Percentiles rank a stretch among this genome's conserved stretches.
phyloP scores from a whole-genome alignment of 257 asterid species.

The Solanum sejunctum region DNA sequence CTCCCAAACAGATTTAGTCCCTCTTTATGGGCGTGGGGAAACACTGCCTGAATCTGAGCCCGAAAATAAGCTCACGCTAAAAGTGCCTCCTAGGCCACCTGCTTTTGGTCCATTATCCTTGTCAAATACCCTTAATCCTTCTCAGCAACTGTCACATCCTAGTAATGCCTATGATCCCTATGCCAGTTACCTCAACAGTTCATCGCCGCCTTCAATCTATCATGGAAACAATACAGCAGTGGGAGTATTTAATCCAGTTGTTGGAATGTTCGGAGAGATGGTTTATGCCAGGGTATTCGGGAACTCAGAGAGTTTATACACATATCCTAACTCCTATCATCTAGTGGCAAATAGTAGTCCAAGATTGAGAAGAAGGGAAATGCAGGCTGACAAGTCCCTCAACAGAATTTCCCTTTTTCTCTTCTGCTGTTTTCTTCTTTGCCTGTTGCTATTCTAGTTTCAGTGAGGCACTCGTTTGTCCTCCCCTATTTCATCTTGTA shows the following conservation, averaged over 20 bases:
- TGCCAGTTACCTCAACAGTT: slow-evolving; percentile 2
- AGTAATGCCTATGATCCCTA: not conserved
- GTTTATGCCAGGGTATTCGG: slow-evolving; percentile 63
- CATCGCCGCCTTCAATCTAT: slow-evolving; percentile 9
- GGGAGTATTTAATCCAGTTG: slow-evolving; percentile 16
- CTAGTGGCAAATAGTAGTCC: slow-evolving; percentile 27
- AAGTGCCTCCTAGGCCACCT: slow-evolving; percentile 66
- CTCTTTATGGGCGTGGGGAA: slow-evolving; percentile 60
- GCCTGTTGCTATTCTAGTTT: slow-evolving; percentile 53
- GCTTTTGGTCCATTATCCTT: slow-evolving; percentile 33
- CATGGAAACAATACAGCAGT: slow-evolving; percentile 10
- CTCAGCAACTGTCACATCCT: slow-evolving; percentile 11
- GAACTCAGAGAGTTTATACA: slow-evolving; percentile 41
- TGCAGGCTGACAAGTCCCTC: slow-evolving; percentile 47
- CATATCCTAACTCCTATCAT: slow-evolving; percentile 54
- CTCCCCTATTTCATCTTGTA: slow-evolving; percentile 1
- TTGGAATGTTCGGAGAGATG: slow-evolving; percentile 73
- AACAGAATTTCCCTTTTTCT: slow-evolving; percentile 55
- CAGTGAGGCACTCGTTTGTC: not conserved
- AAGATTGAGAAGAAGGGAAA: slow-evolving; percentile 62
- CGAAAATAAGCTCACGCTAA: slow-evolving; percentile 6
- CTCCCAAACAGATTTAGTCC: slow-evolving; percentile 51
- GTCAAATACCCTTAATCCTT: slow-evolving; percentile 9
- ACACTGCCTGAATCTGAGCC: slow-evolving; percentile 29
- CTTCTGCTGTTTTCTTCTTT: slow-evolving; percentile 44